Percentiles rank a stretch among this genome's conserved stretches.
These are phyloP conservation scores for Novakomyces olei DNA, from an alignment of 805 yeast genomes.

Conservation along the genomic window DNA sequence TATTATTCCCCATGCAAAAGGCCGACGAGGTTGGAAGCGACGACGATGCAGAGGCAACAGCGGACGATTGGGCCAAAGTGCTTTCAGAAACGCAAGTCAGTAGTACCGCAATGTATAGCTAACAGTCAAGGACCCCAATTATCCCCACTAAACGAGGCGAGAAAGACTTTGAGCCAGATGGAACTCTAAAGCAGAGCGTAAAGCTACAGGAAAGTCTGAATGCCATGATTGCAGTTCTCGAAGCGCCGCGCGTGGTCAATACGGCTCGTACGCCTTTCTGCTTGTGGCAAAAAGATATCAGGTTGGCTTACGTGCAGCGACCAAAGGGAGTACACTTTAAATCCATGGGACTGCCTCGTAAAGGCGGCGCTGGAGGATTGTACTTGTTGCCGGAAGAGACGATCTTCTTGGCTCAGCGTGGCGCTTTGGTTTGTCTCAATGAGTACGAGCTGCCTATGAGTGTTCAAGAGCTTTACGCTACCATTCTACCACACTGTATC, in stretches of 20 bases:
- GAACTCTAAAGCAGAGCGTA: constrained; percentile 30
- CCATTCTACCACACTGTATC: constrained; percentile 20
- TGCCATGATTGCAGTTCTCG: constrained; percentile 52
- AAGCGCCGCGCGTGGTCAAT: constrained; percentile 15
- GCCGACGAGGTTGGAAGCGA: too few relatives aligned
- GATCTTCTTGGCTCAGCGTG: constrained; percentile 62
- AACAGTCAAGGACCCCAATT: too few relatives aligned
- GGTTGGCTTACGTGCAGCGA: constrained; percentile 19
- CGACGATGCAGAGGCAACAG: too few relatives aligned
- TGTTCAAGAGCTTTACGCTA: constrained; percentile 40
- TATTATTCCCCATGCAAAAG: too few relatives aligned
- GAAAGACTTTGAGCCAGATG: constrained; percentile 72
- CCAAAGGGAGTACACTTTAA: constrained; percentile 55
- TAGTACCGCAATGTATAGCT: too few relatives aligned
- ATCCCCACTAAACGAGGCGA: constrained; percentile 67
- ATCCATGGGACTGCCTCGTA: constrained; percentile 43
- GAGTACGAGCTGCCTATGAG: constrained; percentile 24
- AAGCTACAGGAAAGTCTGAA: constrained; percentile 32
- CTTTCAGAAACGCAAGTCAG: too few relatives aligned
- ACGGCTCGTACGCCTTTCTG: constrained; percentile 6
- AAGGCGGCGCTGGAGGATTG: constrained; percentile 14
- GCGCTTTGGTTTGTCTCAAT: constrained; percentile 28
- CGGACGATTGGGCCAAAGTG: too few relatives aligned
- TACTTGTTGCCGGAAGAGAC: constrained; percentile 46
- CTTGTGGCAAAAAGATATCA: background rate